phyloP scores from a whole-genome alignment of 805 yeast species.

The Kuraishia hungarica region DNA sequence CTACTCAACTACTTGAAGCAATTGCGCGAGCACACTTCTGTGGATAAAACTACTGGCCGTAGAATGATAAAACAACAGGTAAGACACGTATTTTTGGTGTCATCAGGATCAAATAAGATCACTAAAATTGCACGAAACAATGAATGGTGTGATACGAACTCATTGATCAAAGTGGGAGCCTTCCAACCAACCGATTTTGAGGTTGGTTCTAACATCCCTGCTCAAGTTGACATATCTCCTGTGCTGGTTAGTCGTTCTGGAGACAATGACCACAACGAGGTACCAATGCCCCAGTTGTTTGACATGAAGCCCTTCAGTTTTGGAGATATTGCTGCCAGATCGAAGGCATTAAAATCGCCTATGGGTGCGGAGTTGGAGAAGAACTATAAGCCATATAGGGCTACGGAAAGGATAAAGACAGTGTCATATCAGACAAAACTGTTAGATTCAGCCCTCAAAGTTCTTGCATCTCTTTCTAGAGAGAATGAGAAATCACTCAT shows the following conservation, averaged over 20 bases:
- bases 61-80: background rate
- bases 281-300: background rate
- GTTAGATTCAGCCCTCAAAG: background rate
- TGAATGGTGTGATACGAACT: background rate
- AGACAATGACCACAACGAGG: background rate
- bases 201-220: background rate
- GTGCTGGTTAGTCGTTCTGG: background rate
- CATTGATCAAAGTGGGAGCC: background rate
- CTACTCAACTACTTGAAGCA: constrained; percentile 22
- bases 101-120: background rate
- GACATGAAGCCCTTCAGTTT: background rate
- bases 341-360: background rate
- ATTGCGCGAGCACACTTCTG: constrained; percentile 21
- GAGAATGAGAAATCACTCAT: background rate
- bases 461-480: background rate
- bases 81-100: background rate
- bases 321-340: background rate
- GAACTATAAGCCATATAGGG: background rate
- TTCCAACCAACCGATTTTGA: background rate
- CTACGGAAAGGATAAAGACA: background rate
- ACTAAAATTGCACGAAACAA: background rate
- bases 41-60: constrained; percentile 17
- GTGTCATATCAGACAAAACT: background rate
- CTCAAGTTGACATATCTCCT: background rate
- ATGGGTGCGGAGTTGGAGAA: background rate